phyloP scores from a whole-genome alignment of 345 rosid genomes.

The Eucalyptus tenuipes region DNA sequence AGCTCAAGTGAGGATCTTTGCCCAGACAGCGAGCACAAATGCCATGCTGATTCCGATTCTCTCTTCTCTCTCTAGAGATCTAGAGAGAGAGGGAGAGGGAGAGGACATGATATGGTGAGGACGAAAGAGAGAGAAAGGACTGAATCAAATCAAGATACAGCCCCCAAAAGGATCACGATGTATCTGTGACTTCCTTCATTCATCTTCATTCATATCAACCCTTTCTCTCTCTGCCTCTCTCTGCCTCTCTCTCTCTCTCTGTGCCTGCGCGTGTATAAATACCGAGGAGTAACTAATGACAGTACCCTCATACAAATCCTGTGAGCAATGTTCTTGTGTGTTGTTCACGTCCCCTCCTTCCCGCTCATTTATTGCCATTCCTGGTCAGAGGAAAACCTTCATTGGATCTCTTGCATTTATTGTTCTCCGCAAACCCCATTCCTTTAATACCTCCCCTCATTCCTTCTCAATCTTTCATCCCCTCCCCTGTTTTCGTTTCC shows the following conservation, averaged over 20 bases:
- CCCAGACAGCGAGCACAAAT: background rate
- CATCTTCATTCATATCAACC: background rate
- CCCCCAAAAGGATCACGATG: conserved; percentile 51
- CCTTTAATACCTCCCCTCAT: background rate
- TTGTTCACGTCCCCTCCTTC: background rate
- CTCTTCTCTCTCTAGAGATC: background rate
- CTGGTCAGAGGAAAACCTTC: background rate
- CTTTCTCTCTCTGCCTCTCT: background rate
- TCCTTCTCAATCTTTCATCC: background rate
- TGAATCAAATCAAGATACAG: conserved; percentile 26
- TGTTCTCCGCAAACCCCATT: background rate
- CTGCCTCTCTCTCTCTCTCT: background rate
- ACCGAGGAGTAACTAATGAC: background rate
- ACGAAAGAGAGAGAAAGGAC: background rate
- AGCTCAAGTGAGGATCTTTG: background rate
- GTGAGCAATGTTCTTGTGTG: conserved; percentile 10
- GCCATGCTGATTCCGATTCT: background rate
- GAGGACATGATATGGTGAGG: background rate
- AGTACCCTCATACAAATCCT: conserved; percentile 12
- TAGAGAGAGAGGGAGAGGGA: background rate
- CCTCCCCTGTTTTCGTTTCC: background rate
- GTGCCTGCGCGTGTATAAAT: background rate
- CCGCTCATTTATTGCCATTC: background rate
- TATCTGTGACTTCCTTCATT: conserved; percentile 31
- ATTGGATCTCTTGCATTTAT: background rate